These are phyloP conservation scores for Umbelopsis isabellina DNA, from an alignment of 192 early-diverging fungal species.

Conservation along the genomic window DNA sequence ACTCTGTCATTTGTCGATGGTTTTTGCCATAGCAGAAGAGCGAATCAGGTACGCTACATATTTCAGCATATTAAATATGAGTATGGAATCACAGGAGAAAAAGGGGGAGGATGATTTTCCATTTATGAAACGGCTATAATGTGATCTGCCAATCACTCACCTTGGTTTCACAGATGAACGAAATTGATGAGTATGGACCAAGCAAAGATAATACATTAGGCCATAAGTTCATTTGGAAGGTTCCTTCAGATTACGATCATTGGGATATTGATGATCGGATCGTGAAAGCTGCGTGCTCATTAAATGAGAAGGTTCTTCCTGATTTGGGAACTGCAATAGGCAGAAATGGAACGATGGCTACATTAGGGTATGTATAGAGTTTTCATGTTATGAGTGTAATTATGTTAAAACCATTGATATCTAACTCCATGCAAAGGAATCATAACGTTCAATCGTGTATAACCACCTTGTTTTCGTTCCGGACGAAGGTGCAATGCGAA, in stretches of 20 bases:
- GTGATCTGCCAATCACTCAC: not conserved
- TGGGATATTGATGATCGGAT: slow-evolving; percentile 12
- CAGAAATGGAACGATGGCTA: not conserved
- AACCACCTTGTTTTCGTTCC: not conserved
- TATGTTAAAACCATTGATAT: not conserved
- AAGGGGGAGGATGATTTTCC: not conserved
- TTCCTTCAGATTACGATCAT: slow-evolving; percentile 4
- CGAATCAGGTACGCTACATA: slow-evolving; percentile 1
- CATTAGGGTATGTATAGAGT: not conserved
- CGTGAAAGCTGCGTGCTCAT: slow-evolving; percentile 12
- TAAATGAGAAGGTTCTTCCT: slow-evolving; percentile 10
- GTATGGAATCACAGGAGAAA: slow-evolving; percentile 1
- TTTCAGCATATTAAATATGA: not conserved
- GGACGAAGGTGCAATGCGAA: not conserved
- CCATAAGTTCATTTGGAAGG: slow-evolving; percentile 5
- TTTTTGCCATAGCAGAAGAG: not conserved
- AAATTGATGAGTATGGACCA: slow-evolving; percentile 10
- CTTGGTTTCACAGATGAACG: not conserved
- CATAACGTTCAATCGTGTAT: no score
- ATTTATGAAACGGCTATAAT: slow-evolving; percentile 10
- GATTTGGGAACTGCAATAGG: slow-evolving; percentile 15
- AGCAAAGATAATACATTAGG: slow-evolving; percentile 13
- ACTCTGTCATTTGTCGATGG: not conserved
- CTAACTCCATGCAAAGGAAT: not conserved
- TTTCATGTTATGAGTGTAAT: not conserved